These are phyloP conservation scores for Cephaloascus fragrans DNA, from an alignment of 805 yeast genomes.

Conservation along the genomic window DNA sequence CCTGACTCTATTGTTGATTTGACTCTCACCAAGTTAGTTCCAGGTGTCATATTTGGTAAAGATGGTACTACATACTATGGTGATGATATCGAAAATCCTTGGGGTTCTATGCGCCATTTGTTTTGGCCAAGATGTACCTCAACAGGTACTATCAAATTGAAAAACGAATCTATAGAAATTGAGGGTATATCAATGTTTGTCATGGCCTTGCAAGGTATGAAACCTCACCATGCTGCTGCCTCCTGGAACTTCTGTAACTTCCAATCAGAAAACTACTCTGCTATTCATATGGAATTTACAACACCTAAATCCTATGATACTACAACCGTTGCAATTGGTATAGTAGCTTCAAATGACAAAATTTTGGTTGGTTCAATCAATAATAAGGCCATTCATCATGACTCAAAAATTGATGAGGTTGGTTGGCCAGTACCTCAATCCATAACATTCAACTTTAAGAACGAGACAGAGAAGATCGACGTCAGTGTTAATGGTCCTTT, in stretches of 20 bases:
- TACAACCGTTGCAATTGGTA: slow-evolving; percentile 73
- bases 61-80: slow-evolving; percentile 87
- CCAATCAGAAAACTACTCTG: slow-evolving; percentile 67
- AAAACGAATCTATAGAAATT: slow-evolving; percentile 18
- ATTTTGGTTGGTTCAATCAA: slow-evolving; percentile 55
- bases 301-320: slow-evolving; percentile 87
- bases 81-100: slow-evolving; percentile 71
- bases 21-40: slow-evolving; percentile 46
- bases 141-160: slow-evolving; percentile 50
- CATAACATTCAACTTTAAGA: slow-evolving; percentile 50
- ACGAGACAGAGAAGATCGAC: slow-evolving; percentile 18
- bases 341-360: slow-evolving; percentile 54
- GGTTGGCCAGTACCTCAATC: slow-evolving; percentile 87
- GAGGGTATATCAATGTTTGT: slow-evolving; percentile 69
- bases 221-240: slow-evolving; percentile 98
- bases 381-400: slow-evolving; percentile 52
- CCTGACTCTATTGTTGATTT: slow-evolving; percentile 66
- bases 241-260: slow-evolving; percentile 91
- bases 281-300: slow-evolving; percentile 88
- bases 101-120: slow-evolving; percentile 95
- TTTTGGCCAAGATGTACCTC: slow-evolving; percentile 91
- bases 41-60: slow-evolving; percentile 83
- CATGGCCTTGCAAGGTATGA: slow-evolving; percentile 97
- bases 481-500: slow-evolving; percentile 51
- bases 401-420: slow-evolving; percentile 48